Percentiles rank a stretch among this genome's conserved stretches.
Conservation (phyloP, 495 filamentous ascomycete species). For the Xylaria flabelliformis region DNA sequence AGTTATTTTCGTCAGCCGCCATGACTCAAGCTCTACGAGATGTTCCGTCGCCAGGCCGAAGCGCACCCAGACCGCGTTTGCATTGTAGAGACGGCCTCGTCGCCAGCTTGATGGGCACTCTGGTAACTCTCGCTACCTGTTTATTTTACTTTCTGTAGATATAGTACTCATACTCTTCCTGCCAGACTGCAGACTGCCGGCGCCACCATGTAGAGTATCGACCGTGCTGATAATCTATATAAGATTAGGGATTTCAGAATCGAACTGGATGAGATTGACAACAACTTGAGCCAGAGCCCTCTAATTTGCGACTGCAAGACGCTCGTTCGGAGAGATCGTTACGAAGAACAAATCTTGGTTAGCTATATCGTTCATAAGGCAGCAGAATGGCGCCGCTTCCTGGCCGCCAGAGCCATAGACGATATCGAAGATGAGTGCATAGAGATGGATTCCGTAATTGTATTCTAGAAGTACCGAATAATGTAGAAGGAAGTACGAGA, state of each 20-base stretch:
- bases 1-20: neutral
- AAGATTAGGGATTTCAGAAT: slow-evolving; percentile 97
- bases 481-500: slow-evolving; percentile 78
- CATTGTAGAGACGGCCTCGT: slow-evolving; percentile 73
- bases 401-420: slow-evolving; percentile 65
- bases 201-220: slow-evolving; percentile 76
- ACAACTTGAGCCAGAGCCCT: slow-evolving; percentile 76
- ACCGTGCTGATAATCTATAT: slow-evolving; percentile 87
- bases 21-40: slow-evolving; percentile 58
- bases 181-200: slow-evolving; percentile 55
- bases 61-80: neutral
- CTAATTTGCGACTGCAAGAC: slow-evolving; percentile 88
- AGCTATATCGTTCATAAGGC: slow-evolving; percentile 90
- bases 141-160: neutral
- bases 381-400: slow-evolving; percentile 64
- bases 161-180: neutral
- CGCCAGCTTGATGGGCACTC: slow-evolving; percentile 66
- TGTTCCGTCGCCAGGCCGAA: slow-evolving; percentile 66
- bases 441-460: slow-evolving; percentile 51
- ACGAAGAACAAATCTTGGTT: slow-evolving; percentile 88
- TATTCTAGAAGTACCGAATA: slow-evolving; percentile 63
- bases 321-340: slow-evolving; percentile 81
- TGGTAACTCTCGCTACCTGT: slow-evolving; percentile 36
- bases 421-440: slow-evolving; percentile 56
- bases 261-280: slow-evolving; percentile 94